Conservation (phyloP, 345 rosid genomes). For the Lepidium sativum region DNA sequence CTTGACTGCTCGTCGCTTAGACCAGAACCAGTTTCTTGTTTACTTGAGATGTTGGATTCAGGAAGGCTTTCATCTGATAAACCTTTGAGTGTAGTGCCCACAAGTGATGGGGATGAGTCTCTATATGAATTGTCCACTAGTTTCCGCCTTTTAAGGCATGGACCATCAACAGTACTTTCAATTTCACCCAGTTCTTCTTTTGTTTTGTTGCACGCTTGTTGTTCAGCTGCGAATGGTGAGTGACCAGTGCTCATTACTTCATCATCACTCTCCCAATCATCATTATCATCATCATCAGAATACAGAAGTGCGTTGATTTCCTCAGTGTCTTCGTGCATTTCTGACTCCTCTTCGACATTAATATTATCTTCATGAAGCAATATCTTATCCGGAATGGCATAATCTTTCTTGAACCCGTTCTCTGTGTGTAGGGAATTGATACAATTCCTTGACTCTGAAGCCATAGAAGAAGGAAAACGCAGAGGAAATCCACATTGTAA, state of each 20-base stretch:
- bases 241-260: conserved; percentile 87
- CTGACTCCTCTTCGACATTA: conserved; percentile 43
- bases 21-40: conserved; percentile 28
- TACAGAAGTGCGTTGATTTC: conserved; percentile 84
- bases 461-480: conserved; percentile 21
- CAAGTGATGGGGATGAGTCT: conserved; percentile 25
- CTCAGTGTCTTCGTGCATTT: conserved; percentile 93
- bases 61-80: conserved; percentile 25
- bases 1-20: conserved; percentile 29
- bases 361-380: conserved; percentile 28
- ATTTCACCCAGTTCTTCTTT: conserved; percentile 37
- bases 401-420: conserved; percentile 20
- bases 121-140: conserved; percentile 28
- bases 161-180: conserved; percentile 41
- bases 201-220: conserved; percentile 32
- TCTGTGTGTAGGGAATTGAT: conserved; percentile 15
- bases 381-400: conserved; percentile 17
- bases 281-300: conserved; percentile 51
- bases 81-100: conserved; percentile 24
- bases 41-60: conserved; percentile 37
- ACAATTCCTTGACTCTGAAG: conserved; percentile 18
- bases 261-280: conserved; percentile 43
- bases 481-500: conserved; percentile 29
- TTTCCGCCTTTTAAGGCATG: conserved; percentile 52
- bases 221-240: conserved; percentile 48